Conservation (phyloP, 352 stramenopile species). For the Pythium aristosporum region DNA sequence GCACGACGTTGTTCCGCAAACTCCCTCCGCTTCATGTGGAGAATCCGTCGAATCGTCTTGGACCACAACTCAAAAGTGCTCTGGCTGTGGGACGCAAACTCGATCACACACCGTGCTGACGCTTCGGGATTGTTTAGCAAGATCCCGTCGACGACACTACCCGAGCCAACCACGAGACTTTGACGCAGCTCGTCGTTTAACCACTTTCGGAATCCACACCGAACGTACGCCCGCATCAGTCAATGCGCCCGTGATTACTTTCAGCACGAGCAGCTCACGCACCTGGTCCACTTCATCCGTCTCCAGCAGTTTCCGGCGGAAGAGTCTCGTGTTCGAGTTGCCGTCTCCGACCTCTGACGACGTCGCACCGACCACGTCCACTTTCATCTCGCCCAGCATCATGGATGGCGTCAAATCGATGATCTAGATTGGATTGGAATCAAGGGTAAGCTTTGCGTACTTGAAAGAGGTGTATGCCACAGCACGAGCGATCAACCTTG, state of each 20-base stretch:
- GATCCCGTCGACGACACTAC: slow-evolving; percentile 45
- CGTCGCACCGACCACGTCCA: slow-evolving; percentile 53
- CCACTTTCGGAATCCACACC: slow-evolving; percentile 54
- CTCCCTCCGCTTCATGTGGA: slow-evolving; percentile 53
- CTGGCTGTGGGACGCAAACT: slow-evolving; percentile 80
- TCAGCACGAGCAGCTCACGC: too few relatives aligned
- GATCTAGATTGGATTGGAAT: slow-evolving; percentile 46
- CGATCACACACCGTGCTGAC: slow-evolving; percentile 62
- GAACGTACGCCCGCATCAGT: too few relatives aligned
- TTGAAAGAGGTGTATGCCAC: not conserved
- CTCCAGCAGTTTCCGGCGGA: slow-evolving; percentile 74
- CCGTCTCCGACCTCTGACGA: slow-evolving; percentile 29
- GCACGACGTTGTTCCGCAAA: not conserved
- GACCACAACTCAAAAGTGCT: slow-evolving; percentile 86
- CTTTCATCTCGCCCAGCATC: slow-evolving; percentile 83
- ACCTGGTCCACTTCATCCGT: slow-evolving; percentile 74
- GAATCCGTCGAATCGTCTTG: slow-evolving; percentile 73
- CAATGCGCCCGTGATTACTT: too few relatives aligned
- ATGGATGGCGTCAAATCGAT: slow-evolving; percentile 69
- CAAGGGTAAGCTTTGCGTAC: not conserved
- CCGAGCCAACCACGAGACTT: slow-evolving; percentile 44
- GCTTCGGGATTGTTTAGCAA: slow-evolving; percentile 55
- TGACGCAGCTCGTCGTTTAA: slow-evolving; percentile 69
- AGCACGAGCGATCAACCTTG: slow-evolving; percentile 39
- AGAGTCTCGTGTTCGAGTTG: slow-evolving; percentile 44